Percentiles rank a stretch among this genome's conserved stretches.
Conservation (phyloP, 2,329 filamentous ascomycete genomes). For the Colletotrichum gloeosporioides region DNA sequence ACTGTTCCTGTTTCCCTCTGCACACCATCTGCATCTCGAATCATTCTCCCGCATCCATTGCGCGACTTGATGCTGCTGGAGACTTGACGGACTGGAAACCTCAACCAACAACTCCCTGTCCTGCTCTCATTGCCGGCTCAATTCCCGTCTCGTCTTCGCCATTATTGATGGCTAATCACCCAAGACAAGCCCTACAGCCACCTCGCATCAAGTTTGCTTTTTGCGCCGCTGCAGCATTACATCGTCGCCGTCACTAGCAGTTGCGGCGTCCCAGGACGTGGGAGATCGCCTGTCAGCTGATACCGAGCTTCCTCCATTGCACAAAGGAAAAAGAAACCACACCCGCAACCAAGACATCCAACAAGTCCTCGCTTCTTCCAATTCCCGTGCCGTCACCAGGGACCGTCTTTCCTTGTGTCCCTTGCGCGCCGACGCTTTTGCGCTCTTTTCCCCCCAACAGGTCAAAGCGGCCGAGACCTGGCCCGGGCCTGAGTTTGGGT, state of each 20-base stretch:
- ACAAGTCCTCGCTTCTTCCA: neutral
- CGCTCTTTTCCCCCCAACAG: conserved; percentile 3
- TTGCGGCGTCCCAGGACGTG: neutral
- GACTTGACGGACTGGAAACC: neutral
- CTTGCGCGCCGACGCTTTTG: conserved; percentile 5
- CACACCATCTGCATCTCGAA: neutral
- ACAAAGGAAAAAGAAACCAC: neutral
- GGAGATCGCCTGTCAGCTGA: conserved; percentile 17
- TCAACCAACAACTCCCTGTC: neutral
- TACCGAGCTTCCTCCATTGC: neutral
- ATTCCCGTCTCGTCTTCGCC: neutral
- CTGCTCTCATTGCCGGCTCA: neutral
- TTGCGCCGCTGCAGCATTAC: neutral
- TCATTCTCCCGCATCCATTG: neutral
- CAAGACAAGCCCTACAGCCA: neutral
- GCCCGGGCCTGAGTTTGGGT: conserved; percentile 12
- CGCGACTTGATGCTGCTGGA: neutral
- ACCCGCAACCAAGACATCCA: neutral
- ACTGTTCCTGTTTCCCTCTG: conserved; percentile 4
- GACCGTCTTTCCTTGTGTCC: neutral
- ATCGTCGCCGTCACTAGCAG: neutral
- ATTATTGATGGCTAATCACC: neutral
- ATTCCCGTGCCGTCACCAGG: neutral
- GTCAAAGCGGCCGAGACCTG: conserved; percentile 20
- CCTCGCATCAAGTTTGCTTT: neutral